These are phyloP conservation scores for Elsinoe arachidis DNA, from an alignment of 2,329 filamentous ascomycete species.

Conservation along the genomic window DNA sequence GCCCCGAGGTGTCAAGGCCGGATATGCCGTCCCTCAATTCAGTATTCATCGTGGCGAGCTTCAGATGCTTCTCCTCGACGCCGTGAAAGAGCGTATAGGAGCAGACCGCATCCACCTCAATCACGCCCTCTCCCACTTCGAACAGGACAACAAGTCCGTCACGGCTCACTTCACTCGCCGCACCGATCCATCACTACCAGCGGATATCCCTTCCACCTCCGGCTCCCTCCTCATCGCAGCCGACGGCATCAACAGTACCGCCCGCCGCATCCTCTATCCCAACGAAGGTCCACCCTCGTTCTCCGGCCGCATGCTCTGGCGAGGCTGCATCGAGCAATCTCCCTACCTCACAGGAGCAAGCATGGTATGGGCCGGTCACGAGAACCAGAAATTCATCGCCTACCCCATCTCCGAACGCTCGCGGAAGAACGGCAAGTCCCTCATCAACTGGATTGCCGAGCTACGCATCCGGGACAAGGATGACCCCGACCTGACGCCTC, in stretches of 20 bases:
- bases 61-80: conserved; percentile 37
- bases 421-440: conserved; percentile 28
- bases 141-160: conserved; percentile 27
- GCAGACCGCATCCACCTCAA: conserved; percentile 32
- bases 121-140: conserved; percentile 31
- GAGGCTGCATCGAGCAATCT: conserved; percentile 34
- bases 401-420: conserved; percentile 37
- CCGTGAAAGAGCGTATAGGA: conserved; percentile 35
- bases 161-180: conserved; percentile 31
- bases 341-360: conserved; percentile 36
- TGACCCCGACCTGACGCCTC: conserved; percentile 37
- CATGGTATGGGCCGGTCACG: conserved; percentile 41
- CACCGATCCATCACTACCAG: conserved; percentile 21
- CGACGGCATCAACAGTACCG: conserved; percentile 40
- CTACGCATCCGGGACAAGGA: conserved; percentile 34
- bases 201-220: conserved; percentile 25
- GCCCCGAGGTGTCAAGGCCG: conserved; percentile 33
- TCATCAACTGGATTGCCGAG: conserved; percentile 43
- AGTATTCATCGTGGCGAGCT: conserved; percentile 40
- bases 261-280: conserved; percentile 34
- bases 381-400: conserved; percentile 41
- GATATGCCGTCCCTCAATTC: conserved; percentile 38
- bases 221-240: conserved; percentile 34
- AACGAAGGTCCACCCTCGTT: conserved; percentile 38
- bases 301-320: conserved; percentile 40